Percentiles rank a stretch among this genome's conserved stretches.
Conservation (phyloP, 1,139 yeast genomes). For the Zygosaccharomyces pseudobailii region DNA sequence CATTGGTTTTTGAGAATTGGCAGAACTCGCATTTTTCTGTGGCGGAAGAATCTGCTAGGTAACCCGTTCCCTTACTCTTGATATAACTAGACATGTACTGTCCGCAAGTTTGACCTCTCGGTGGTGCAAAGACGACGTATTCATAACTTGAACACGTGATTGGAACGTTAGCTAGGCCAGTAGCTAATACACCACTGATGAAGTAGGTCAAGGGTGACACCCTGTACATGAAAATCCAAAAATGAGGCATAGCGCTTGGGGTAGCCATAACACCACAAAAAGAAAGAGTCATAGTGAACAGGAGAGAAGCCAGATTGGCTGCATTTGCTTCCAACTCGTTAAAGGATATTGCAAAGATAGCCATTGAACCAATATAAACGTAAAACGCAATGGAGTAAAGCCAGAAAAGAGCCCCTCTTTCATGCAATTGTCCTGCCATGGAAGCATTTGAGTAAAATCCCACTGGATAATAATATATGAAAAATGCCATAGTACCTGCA, state of each 20-base stretch:
- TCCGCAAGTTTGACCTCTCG: constrained; percentile 45
- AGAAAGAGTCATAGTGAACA: constrained; percentile 60
- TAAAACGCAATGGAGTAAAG: constrained; percentile 48
- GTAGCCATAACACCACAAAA: constrained; percentile 79
- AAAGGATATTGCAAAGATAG: constrained; percentile 26
- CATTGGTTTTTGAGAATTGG: constrained; percentile 44
- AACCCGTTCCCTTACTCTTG: constrained; percentile 48
- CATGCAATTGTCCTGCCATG: constrained; percentile 45
- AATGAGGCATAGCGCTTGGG: constrained; percentile 47
- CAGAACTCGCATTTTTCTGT: constrained; percentile 49
- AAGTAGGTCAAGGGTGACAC: constrained; percentile 58
- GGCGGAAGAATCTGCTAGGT: constrained; percentile 40
- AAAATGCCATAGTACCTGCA: constrained; percentile 58
- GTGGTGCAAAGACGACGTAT: constrained; percentile 43
- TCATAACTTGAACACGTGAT: constrained; percentile 47
- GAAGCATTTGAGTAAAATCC: constrained; percentile 59
- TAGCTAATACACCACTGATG: constrained; percentile 45
- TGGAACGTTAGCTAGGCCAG: constrained; percentile 45
- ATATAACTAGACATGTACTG: constrained; percentile 46
- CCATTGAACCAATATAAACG: constrained; percentile 56
- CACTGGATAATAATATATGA: constrained; percentile 76
- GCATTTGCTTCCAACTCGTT: constrained; percentile 60
- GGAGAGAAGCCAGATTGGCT: constrained; percentile 55
- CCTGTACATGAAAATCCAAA: constrained; percentile 59
- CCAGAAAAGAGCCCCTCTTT: constrained; percentile 65